phyloP scores from a whole-genome alignment of 2,329 filamentous ascomycete species.

The Colletotrichum scovillei region DNA sequence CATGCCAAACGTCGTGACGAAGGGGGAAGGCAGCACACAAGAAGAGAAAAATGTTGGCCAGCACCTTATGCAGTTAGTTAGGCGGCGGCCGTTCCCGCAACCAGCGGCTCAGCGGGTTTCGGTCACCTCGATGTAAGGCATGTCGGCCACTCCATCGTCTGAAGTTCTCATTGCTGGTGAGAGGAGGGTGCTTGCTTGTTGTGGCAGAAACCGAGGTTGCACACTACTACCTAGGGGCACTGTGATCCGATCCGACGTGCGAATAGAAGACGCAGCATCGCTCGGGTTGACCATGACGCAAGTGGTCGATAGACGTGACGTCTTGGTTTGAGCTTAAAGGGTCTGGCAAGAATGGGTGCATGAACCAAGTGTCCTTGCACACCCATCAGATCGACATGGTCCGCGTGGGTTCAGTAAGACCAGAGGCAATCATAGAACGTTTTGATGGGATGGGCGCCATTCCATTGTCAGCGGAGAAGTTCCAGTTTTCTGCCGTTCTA shows the following conservation, averaged over 20 bases:
- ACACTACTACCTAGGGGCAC: neutral
- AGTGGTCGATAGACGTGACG: neutral
- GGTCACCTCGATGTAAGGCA: neutral
- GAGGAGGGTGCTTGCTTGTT: conserved; percentile 27
- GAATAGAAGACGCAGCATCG: neutral
- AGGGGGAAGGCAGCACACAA: neutral
- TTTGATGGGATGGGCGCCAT: neutral
- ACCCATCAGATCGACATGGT: neutral
- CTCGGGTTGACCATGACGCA: conserved; percentile 19
- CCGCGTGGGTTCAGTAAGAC: neutral
- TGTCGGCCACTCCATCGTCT: conserved; percentile 3
- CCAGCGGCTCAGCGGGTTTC: neutral
- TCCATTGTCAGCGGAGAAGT: neutral
- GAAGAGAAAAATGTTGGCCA: neutral
- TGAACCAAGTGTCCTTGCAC: conserved; percentile 22
- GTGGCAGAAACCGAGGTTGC: neutral
- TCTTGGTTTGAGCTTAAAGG: neutral
- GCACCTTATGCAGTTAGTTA: conserved; percentile 7
- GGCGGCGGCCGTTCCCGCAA: conserved; percentile 28
- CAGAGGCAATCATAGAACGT: conserved; percentile 2
- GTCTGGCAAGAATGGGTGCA: conserved; percentile 7
- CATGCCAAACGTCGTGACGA: neutral
- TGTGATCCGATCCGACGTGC: neutral
- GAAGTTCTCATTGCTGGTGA: neutral
- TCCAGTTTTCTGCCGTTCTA: neutral